Evolutionary conservation across 2,329 filamentous ascomycete genomes (phyloP).

Genomic region (Amesomyces nigricolor): DNA sequence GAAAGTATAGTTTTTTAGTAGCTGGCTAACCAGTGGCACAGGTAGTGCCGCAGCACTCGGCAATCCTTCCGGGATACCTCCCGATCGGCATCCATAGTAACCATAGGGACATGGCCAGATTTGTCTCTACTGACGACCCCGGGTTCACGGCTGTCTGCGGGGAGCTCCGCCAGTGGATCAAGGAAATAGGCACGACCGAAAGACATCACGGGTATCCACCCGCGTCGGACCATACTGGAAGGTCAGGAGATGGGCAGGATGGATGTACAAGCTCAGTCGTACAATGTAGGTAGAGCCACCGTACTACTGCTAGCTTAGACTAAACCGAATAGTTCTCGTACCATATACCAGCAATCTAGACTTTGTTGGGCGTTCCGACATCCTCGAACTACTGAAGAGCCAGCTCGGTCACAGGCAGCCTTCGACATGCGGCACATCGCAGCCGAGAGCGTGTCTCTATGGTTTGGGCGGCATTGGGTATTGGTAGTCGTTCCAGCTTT

Average conservation of each 20-base stretch:
- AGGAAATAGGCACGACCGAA: background rate
- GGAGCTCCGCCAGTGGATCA: conserved; percentile 25
- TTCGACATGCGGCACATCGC: background rate
- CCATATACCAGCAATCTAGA: conserved; percentile 14
- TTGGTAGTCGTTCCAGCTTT: background rate
- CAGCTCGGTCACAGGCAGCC: background rate
- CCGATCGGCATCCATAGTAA: conserved; percentile 28
- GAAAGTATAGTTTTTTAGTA: background rate
- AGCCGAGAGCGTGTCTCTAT: conserved; percentile 18
- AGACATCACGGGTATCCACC: background rate
- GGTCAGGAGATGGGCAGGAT: background rate
- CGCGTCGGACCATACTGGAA: background rate
- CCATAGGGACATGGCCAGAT: conserved; percentile 28
- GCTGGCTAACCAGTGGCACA: background rate
- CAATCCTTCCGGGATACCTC: conserved; percentile 30
- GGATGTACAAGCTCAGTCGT: background rate
- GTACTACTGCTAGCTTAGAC: background rate
- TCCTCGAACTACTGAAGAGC: conserved; percentile 9
- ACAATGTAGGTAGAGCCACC: background rate
- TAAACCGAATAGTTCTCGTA: conserved; percentile 15
- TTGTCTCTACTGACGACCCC: conserved; percentile 21
- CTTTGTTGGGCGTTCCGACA: conserved; percentile 15
- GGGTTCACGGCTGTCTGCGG: conserved; percentile 25
- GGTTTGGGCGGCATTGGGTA: conserved; percentile 29
- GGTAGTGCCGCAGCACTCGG: conserved; percentile 30